phyloP scores from a whole-genome alignment of 495 filamentous ascomycete species.

The Aspergillus avenaceus region DNA sequence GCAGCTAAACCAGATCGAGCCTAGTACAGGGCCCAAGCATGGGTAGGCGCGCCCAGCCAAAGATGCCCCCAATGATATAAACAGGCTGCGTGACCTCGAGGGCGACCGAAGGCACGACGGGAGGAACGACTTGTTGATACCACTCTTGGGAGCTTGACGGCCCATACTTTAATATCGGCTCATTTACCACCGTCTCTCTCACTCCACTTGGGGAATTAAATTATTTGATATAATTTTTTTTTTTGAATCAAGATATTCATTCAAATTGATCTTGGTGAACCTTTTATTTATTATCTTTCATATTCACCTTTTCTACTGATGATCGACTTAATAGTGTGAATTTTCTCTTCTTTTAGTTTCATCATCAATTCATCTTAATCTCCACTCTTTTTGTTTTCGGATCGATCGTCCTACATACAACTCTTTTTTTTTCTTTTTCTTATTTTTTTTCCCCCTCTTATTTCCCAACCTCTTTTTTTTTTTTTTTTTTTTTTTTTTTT shows the following conservation, averaged over 20 bases:
- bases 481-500: not conserved
- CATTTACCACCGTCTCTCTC: not conserved
- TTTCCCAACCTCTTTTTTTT: not conserved
- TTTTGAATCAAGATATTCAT: too few species aligned
- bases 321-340: conserved; percentile 2
- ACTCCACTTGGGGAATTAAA: not conserved
- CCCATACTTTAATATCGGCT: conserved; percentile 1
- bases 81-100: conserved; percentile 49
- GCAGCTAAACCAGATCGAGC: conserved; percentile 19
- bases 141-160: conserved; percentile 6
- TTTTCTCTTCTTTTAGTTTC: not conserved
- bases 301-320: conserved; percentile 2
- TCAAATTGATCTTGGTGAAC: too few species aligned
- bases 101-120: conserved; percentile 11
- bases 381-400: conserved; percentile 11
- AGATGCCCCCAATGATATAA: conserved; percentile 48
- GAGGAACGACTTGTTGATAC: conserved; percentile 16
- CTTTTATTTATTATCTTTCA: conserved; percentile 5
- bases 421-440: not conserved
- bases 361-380: not conserved
- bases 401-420: conserved; percentile 6
- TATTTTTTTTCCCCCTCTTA: not conserved
- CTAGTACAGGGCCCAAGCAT: conserved; percentile 42
- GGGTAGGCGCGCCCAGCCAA: conserved; percentile 40
- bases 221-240: too few species aligned